Base-by-base conservation (phyloP, 495 filamentous ascomycete species). In the Podospora tetraspora region DNA sequence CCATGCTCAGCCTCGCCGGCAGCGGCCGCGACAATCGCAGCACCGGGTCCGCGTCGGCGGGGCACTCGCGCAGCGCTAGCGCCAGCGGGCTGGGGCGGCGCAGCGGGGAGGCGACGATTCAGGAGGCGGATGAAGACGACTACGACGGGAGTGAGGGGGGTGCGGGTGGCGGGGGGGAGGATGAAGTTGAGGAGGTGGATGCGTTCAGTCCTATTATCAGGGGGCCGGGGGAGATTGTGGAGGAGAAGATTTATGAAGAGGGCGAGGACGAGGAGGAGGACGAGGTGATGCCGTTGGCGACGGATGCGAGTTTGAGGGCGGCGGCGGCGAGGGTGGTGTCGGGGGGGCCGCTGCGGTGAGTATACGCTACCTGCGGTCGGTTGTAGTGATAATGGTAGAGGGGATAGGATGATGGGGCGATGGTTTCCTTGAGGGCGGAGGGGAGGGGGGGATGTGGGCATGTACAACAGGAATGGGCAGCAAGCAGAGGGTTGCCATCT, bases 101-200 rank as follows among this genome's bases (percentile, higher is more conserved):
- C 68, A 81, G 89, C 75, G 85, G 91, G 71, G 84, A 89, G 71
- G 80, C 88, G 71, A 90, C 94, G 43, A 96, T 96, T 66, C 90
- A 93, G 71, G 93, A 96, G 72, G 93, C 91, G 75, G 92, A 96
- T 34, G 87, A 91, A 68, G 91, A 76, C 0, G 76, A 71, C 30
- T 71, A 69, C 37, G 73, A 71, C 70, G 67, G 29, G 3, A n/a
- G n/a, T n/a, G 72, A 71, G 69, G 67, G 21, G 6, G 52, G 27
- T 25, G 59, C 12, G 68, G 52, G 70, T 61, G 64, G 72, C 67
- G 76, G 71, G 16, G 72, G 68, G 2, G 81, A 80, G 1, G 80
- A 82, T 0, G 79, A 80, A 10, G 71, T 90, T 5, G 89, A 92
- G 72, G 89, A 92, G 75, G 89, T 91, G 8, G 89, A 92, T 12